These are phyloP conservation scores for Aegilops sharonensis DNA, from an alignment of 176 grass and related monocot species.

Conservation along the genomic window DNA sequence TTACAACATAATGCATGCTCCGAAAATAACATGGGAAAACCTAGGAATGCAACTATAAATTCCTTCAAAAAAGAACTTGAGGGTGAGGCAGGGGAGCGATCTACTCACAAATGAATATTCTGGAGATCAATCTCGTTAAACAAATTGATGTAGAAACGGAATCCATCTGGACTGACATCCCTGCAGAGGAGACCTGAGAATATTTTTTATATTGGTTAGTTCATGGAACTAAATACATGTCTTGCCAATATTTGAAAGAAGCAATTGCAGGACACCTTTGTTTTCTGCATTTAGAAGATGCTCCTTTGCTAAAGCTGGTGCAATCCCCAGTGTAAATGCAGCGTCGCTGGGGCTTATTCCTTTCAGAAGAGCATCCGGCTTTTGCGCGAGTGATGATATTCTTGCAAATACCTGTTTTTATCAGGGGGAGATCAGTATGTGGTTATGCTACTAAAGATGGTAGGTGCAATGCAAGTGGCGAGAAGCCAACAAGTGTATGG, in stretches of 20 bases:
- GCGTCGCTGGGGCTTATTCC: slow-evolving; percentile 94
- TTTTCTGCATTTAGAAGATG: slow-evolving; percentile 98
- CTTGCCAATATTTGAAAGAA: slow-evolving; percentile 17
- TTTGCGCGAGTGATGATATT: slow-evolving; percentile 76
- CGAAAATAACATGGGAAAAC: neutral
- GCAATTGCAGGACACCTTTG: slow-evolving; percentile 48
- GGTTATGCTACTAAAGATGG: neutral
- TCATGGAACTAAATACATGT: neutral
- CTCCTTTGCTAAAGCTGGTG: slow-evolving; percentile 92
- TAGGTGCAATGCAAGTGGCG: neutral
- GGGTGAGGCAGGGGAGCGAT: neutral
- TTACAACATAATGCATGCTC: neutral
- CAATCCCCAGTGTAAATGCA: slow-evolving; percentile 93
- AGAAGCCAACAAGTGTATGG: neutral
- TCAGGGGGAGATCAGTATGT: neutral
- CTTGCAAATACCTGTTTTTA: slow-evolving; percentile 80
- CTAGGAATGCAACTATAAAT: neutral
- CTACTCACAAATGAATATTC: slow-evolving; percentile 85
- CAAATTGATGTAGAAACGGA: slow-evolving; percentile 90
- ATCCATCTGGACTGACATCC: slow-evolving; percentile 88
- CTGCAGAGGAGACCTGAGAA: slow-evolving; percentile 81
- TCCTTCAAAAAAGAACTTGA: neutral
- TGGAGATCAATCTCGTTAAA: slow-evolving; percentile 88
- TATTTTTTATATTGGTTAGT: neutral
- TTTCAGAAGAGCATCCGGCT: slow-evolving; percentile 73